Conservation (phyloP, 176 grass and related monocot genomes). For the Typha latifolia region DNA sequence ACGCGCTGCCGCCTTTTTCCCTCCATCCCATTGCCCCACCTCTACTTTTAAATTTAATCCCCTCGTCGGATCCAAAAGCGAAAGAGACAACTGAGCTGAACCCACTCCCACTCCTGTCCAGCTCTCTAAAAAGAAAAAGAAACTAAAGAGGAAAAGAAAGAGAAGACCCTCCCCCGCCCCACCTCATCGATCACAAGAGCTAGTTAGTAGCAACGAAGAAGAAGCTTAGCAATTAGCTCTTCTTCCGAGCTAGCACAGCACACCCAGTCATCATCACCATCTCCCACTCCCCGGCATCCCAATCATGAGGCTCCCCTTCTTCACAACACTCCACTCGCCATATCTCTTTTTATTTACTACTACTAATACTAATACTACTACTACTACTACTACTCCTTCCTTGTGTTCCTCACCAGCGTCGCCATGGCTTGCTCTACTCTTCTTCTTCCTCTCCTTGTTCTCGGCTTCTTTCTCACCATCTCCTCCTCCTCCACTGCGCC, state of each 20-base stretch:
- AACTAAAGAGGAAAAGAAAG: no score
- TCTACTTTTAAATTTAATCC: no score
- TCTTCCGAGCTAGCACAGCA: not conserved
- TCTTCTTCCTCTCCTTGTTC: conserved; percentile 17
- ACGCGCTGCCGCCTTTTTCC: no score
- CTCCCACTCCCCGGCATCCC: not conserved
- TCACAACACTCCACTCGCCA: not conserved
- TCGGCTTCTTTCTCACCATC: conserved; percentile 32
- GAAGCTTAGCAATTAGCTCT: no score
- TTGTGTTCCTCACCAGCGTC: not conserved
- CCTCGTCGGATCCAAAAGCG: no score
- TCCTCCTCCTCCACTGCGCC: conserved; percentile 41
- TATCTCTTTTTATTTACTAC: not conserved
- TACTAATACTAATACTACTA: not conserved
- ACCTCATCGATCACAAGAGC: no score
- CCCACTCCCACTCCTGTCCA: no score
- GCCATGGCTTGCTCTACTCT: not conserved
- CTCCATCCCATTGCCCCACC: no score
- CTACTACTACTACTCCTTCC: not conserved
- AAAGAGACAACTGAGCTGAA: no score
- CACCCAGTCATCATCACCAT: not conserved
- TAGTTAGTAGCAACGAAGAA: no score
- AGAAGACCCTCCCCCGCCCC: no score
- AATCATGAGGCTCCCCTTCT: conserved; percentile 1
- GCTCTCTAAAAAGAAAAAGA: no score